A percentile compares a stretch with the other conserved stretches of the same genome.
phyloP scores from a whole-genome alignment of 176 grass and related monocot species.

The Urochloa ruziziensis region DNA sequence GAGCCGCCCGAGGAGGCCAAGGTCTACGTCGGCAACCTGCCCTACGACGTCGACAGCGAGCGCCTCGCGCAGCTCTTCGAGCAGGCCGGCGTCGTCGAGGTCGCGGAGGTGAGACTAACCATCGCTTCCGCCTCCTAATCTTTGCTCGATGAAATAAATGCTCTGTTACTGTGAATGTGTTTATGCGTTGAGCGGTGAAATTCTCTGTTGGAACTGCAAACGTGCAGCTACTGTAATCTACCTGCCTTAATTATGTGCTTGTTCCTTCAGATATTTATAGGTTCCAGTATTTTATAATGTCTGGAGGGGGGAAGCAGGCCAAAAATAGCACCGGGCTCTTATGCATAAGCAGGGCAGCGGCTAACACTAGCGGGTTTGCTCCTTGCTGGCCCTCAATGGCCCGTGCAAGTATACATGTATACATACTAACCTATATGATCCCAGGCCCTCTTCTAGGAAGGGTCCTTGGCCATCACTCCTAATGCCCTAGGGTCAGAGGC shows the following conservation, averaged over 20 bases:
- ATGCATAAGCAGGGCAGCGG: too few relatives aligned
- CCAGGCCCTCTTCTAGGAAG: too few relatives aligned
- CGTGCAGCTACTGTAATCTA: not conserved
- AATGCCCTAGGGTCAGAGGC: too few relatives aligned
- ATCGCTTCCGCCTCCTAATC: not conserved
- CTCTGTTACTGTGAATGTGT: not conserved
- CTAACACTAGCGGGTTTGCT: too few relatives aligned
- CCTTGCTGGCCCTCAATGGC: too few relatives aligned
- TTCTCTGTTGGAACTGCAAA: not conserved
- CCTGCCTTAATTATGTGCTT: not conserved
- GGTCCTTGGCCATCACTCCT: too few relatives aligned
- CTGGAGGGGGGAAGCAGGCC: too few relatives aligned
- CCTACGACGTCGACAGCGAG: slow-evolving; percentile 85
- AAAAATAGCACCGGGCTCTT: too few relatives aligned
- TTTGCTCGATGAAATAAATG: too few relatives aligned
- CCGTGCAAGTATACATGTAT: too few relatives aligned
- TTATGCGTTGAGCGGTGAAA: not conserved
- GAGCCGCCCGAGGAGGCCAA: slow-evolving; percentile 65
- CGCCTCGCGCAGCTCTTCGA: slow-evolving; percentile 83
- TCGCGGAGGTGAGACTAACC: slow-evolving; percentile 61
- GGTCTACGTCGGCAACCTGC: slow-evolving; percentile 79
- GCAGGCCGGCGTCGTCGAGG: slow-evolving; percentile 70
- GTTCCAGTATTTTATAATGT: not conserved
- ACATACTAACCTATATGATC: too few relatives aligned
- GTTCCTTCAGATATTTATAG: not conserved